Evolutionary conservation across 1,284 basidiomycete species (phyloP).

Genomic region (Gomphus sp.): DNA sequence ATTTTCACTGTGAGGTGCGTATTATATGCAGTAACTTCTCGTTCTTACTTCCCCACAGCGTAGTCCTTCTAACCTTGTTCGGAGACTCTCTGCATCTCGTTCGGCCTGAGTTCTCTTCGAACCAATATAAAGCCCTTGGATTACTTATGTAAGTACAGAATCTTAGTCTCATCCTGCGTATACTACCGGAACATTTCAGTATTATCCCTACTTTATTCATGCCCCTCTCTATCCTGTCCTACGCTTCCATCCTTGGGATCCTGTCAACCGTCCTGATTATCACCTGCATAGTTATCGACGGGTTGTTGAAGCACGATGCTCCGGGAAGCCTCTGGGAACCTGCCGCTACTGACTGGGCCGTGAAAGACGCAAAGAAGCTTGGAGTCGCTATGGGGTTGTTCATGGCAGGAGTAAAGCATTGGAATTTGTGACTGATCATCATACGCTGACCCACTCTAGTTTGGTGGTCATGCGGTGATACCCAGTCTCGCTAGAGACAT

Average conservation of each 20-base stretch:
- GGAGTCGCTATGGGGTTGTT: conserved; percentile 81
- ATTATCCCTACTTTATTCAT: conserved; percentile 79
- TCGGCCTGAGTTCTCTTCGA: conserved; percentile 54
- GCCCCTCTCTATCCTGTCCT: conserved; percentile 76
- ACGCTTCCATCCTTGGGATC: conserved; percentile 80
- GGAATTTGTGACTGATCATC: conserved; percentile 18
- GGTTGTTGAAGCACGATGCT: conserved; percentile 64
- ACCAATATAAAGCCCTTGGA: conserved; percentile 70
- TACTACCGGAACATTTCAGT: conserved; percentile 25
- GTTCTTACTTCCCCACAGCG: conserved; percentile 31
- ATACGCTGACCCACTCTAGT: conserved; percentile 31
- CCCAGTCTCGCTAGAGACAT: conserved; percentile 89
- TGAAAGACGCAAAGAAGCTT: conserved; percentile 50
- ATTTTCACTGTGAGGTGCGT: conserved; percentile 68
- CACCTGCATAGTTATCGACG: conserved; percentile 77
- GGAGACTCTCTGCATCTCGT: conserved; percentile 78
- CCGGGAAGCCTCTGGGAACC: conserved; percentile 81
- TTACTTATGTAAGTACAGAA: conserved; percentile 50
- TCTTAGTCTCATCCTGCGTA: not conserved
- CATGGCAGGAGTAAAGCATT: conserved; percentile 73
- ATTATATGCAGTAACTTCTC: conserved; percentile 11
- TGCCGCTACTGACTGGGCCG: conserved; percentile 56
- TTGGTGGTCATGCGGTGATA: conserved; percentile 90
- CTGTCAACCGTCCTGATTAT: conserved; percentile 73
- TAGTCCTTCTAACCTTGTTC: conserved; percentile 78